Evolutionary conservation across 2,329 filamentous ascomycete genomes (phyloP).

Genomic region (Pseudovirgaria hyperparasitica): DNA sequence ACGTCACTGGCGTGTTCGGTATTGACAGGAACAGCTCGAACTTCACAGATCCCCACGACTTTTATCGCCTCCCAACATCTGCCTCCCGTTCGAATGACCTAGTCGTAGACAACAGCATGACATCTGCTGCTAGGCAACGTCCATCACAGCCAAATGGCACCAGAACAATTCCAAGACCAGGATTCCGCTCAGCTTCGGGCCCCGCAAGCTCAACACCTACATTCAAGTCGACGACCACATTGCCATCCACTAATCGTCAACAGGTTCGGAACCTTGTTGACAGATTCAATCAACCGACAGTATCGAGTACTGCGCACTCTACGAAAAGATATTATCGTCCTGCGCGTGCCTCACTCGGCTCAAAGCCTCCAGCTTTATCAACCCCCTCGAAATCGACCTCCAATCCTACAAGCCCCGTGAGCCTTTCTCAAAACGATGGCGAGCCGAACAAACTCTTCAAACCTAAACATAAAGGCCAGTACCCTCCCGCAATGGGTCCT

Average conservation of each 20-base stretch:
- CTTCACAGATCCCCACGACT: too few species aligned
- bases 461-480: too few species aligned
- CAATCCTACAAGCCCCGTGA: neutral
- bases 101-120: conserved; percentile 2
- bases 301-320: conserved; percentile 21
- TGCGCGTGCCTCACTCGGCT: conserved; percentile 14
- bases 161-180: conserved; percentile 12
- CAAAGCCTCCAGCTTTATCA: conserved; percentile 12
- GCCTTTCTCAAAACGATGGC: too few species aligned
- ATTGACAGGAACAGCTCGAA: too few species aligned
- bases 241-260: conserved; percentile 2
- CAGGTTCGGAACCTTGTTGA: conserved; percentile 18
- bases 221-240: conserved; percentile 4
- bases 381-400: conserved; percentile 13
- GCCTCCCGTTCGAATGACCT: too few species aligned
- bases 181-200: conserved; percentile 17
- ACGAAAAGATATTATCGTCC: conserved; percentile 16
- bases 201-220: conserved; percentile 11
- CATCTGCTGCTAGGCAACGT: conserved; percentile 2
- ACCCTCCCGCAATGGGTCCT: too few species aligned
- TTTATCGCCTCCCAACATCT: too few species aligned
- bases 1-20: too few species aligned
- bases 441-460: too few species aligned
- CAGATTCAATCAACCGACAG: conserved; percentile 24
- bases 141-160: too few species aligned